Conservation (phyloP, 306 rosid genomes). For the Malus domestica region DNA sequence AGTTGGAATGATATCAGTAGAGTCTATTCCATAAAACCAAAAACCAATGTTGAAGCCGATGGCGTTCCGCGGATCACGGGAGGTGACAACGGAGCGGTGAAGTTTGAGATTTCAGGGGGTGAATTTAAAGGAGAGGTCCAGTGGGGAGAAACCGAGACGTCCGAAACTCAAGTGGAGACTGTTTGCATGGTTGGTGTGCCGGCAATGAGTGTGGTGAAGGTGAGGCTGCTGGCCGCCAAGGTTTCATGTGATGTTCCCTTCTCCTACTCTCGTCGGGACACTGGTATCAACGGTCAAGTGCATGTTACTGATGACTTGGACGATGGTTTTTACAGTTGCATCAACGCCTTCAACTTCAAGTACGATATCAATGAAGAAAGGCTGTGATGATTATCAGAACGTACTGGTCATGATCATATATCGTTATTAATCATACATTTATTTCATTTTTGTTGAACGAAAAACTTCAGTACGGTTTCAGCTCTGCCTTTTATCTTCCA, state of each 20-base stretch:
- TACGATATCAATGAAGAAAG: background rate
- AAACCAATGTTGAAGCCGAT: background rate
- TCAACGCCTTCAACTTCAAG: background rate
- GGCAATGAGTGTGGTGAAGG: background rate
- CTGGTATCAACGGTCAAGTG: conserved; percentile 8
- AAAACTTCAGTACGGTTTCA: no score
- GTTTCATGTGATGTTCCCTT: conserved; percentile 7
- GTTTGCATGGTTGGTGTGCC: background rate
- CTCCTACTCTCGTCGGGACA: conserved; percentile 4
- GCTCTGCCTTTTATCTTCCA: no score
- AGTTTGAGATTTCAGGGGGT: background rate
- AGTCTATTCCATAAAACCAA: background rate
- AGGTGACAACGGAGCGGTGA: background rate
- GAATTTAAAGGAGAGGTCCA: background rate
- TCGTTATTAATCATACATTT: no score
- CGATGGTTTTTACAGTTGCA: conserved; percentile 8
- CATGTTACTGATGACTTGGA: background rate
- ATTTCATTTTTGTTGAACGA: no score
- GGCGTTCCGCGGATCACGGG: background rate
- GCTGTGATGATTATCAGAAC: background rate
- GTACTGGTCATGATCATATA: no score
- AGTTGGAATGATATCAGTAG: background rate
- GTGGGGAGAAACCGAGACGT: conserved; percentile 6
- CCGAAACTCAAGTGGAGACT: conserved; percentile 4
- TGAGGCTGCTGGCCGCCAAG: background rate